Conservation (phyloP, 2,329 filamentous ascomycete species). For the Fusarium camptoceras region DNA sequence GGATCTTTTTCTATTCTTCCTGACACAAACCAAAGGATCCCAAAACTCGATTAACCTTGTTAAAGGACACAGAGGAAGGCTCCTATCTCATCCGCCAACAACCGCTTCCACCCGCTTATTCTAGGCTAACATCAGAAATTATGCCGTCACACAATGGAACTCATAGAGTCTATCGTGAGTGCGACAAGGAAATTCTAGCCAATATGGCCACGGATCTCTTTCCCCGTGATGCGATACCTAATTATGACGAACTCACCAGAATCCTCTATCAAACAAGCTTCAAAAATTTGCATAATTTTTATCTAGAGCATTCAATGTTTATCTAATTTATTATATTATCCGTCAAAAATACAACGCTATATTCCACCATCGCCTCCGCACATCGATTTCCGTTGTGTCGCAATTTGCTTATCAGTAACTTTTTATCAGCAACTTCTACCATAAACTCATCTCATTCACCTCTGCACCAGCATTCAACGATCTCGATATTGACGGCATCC, state of each 20-base stretch:
- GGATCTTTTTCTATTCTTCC: not conserved
- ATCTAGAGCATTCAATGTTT: not conserved
- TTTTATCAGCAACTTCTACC: slow-evolving; percentile 27
- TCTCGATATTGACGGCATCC: not conserved
- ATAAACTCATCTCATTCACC: slow-evolving; percentile 39
- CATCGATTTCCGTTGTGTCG: slow-evolving; percentile 33
- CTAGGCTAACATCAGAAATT: slow-evolving; percentile 2
- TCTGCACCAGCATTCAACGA: slow-evolving; percentile 52
- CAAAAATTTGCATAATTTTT: not conserved
- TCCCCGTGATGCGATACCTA: slow-evolving; percentile 19
- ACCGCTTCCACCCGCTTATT: slow-evolving; percentile 38
- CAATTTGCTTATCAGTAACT: slow-evolving; percentile 23
- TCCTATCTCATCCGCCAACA: slow-evolving; percentile 25
- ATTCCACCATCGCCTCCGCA: slow-evolving; percentile 23
- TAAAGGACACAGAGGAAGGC: not conserved
- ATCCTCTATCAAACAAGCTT: not conserved
- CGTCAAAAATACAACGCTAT: not conserved
- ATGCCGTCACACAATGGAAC: slow-evolving; percentile 19
- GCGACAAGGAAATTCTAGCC: slow-evolving; percentile 22
- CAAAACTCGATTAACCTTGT: not conserved
- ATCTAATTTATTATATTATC: not conserved
- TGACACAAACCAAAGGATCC: not conserved
- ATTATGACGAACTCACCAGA: slow-evolving; percentile 20
- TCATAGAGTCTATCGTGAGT: slow-evolving; percentile 8
- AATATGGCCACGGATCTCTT: slow-evolving; percentile 24